A percentile compares a stretch with the other conserved stretches of the same genome.
phyloP scores from a whole-genome alignment of 768 basidiomycete species.

The Lactarius akahatsu region DNA sequence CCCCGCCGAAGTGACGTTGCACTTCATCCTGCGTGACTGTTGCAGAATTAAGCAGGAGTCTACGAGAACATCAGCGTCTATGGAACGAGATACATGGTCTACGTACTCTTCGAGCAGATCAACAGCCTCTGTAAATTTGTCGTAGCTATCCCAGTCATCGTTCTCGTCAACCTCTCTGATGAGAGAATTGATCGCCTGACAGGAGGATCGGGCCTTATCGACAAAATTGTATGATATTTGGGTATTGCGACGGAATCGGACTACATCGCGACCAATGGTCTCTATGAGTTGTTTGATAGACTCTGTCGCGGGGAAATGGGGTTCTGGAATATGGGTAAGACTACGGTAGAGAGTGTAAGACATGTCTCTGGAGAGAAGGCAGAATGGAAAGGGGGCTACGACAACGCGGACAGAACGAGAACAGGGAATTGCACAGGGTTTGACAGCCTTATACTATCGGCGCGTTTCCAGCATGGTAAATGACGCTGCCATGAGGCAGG shows the following conservation, averaged over 20 bases:
- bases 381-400: conserved; percentile 7
- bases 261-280: conserved; percentile 24
- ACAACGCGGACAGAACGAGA: conserved; percentile 12
- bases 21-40: conserved; percentile 19
- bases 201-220: conserved; percentile 18
- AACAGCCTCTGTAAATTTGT: conserved; percentile 23
- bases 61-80: conserved; percentile 8
- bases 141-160: conserved; percentile 27
- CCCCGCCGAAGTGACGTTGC: conserved; percentile 10
- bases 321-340: conserved; percentile 17
- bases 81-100: neutral
- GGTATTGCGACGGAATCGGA: conserved; percentile 27
- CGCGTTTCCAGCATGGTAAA: conserved; percentile 19
- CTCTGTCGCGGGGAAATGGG: conserved; percentile 25
- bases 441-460: conserved; percentile 12
- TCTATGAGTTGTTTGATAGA: conserved; percentile 24
- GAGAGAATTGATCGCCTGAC: conserved; percentile 22
- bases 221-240: conserved; percentile 26
- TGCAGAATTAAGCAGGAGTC: conserved; percentile 16
- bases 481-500: conserved; percentile 17
- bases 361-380: conserved; percentile 13
- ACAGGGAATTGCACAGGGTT: conserved; percentile 6
- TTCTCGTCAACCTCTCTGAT: conserved; percentile 23
- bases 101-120: conserved; percentile 24
- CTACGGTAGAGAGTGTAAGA: conserved; percentile 25